Evolutionary conservation across 306 rosid genomes (phyloP).

Genomic region (Herpetospermum pedunculosum): DNA sequence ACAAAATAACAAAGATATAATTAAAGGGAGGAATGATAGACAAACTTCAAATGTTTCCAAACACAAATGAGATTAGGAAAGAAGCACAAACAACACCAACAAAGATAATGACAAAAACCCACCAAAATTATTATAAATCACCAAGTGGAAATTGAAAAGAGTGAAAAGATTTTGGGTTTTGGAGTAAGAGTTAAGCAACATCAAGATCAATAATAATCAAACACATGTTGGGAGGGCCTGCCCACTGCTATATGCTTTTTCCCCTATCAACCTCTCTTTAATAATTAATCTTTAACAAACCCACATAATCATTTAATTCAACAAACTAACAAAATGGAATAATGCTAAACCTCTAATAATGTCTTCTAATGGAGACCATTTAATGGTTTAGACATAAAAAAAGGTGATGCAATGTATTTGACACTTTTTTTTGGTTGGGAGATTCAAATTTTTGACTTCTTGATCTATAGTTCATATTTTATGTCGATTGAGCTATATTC

Average conservation of each 20-base stretch:
- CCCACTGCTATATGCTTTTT: not conserved
- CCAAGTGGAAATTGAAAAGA: not conserved
- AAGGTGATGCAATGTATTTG: not conserved
- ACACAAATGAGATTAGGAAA: not conserved
- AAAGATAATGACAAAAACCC: not conserved
- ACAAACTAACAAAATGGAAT: not conserved
- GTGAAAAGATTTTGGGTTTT: not conserved
- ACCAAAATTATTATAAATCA: not conserved
- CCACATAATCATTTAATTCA: not conserved
- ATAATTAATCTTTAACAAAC: not conserved
- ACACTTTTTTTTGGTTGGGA: too few relatives aligned
- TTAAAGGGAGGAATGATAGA: not conserved
- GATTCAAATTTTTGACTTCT: too few relatives aligned
- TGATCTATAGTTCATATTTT: too few relatives aligned
- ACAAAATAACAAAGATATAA: not conserved
- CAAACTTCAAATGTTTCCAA: not conserved
- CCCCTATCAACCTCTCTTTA: not conserved
- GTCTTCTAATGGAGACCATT: not conserved
- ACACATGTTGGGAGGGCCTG: not conserved
- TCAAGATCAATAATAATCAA: not conserved
- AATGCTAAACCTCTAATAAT: not conserved
- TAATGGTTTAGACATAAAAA: not conserved
- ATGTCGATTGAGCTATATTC: too few relatives aligned
- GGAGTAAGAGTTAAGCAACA: not conserved
- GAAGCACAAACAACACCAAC: not conserved